Conservation (phyloP, 2,329 filamentous ascomycete species). For the Cytospora piceicola region DNA sequence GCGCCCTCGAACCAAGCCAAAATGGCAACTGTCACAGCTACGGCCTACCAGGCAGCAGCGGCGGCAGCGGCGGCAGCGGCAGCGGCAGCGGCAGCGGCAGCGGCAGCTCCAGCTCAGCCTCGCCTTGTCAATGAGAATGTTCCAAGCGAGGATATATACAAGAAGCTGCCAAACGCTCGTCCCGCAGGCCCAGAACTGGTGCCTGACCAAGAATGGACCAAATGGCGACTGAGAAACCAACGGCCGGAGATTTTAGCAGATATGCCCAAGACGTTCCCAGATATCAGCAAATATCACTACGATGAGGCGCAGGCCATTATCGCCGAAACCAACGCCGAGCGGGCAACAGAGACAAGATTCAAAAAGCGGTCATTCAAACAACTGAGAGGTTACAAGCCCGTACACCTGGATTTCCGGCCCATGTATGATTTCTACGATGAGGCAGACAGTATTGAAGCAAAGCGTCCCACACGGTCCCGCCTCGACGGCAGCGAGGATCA, state of each 20-base stretch:
- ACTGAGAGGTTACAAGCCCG: constrained; percentile 9
- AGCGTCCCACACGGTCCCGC: constrained; percentile 10
- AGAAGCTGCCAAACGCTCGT: constrained; percentile 20
- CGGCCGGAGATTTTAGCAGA: constrained; percentile 18
- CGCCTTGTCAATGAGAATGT: too few relatives aligned
- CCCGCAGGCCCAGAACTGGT: constrained; percentile 10
- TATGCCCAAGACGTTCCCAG: constrained; percentile 17
- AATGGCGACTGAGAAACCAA: constrained; percentile 25
- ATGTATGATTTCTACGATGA: constrained; percentile 6
- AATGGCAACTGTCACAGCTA: constrained; percentile 7
- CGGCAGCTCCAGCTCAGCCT: background rate
- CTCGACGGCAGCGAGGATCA: constrained; percentile 8
- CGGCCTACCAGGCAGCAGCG: background rate
- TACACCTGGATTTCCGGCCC: constrained; percentile 15
- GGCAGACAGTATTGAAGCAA: constrained; percentile 5
- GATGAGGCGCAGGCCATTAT: background rate
- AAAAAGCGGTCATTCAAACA: constrained; percentile 13
- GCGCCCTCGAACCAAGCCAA: background rate
- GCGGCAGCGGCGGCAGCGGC: background rate
- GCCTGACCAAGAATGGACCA: constrained; percentile 22
- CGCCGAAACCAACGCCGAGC: background rate
- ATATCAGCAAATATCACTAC: constrained; percentile 14
- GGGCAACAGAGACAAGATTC: background rate
- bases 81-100: background rate
- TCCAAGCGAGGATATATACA: background rate